Evolutionary conservation across 2,329 filamentous ascomycete genomes (phyloP), one percentile per base, ranked within the genome.

Genomic region (Atkinsonella texensis): DNA sequence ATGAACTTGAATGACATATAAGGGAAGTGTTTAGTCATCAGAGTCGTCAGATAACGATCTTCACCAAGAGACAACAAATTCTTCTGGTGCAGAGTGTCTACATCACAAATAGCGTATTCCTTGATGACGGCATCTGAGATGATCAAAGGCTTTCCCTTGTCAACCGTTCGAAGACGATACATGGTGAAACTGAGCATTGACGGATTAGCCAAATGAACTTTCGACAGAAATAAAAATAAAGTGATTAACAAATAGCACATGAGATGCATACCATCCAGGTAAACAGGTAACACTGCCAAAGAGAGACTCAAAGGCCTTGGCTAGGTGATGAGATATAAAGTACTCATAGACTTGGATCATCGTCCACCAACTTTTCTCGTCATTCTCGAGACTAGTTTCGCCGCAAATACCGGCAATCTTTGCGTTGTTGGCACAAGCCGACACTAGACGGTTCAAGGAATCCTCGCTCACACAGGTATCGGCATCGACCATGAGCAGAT

Each of bases 301-400:
- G 54, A 98, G 80, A 54, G 89, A 96, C 68, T 98, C 93, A 65
- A 98, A 98, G 55, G 93, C 89, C 74, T 98, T 98, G 50, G 93
- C 77, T 66, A 98, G 73, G 70, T 98, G 87, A 76, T 98, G 93
- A 32, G 93, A 97, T 64, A 98, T 98, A 68, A 90, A 98, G 75
- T 98, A 98, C 68, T 98, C 93, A 72, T 98, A 98, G 57, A 98
- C 93, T 68, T 98, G 93, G 63, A 98, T 98, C 93, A 98, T 98
- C 12, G 93, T 98, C 88, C 89, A 95, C 89, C 90, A 97, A 62
- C 84, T 90, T 58, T 84, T 80, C 61, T 96, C 89, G 67, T 96
- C 91, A 62, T 98, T 98, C 66, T 96, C 87, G 62, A 98, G 75
- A 68, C 85, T 93, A 1, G 93, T 98, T 68, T 98, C 93, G 65